These are phyloP conservation scores for Aureobasidium sp. DNA, from an alignment of 2,329 filamentous ascomycete species.

Conservation along the genomic window DNA sequence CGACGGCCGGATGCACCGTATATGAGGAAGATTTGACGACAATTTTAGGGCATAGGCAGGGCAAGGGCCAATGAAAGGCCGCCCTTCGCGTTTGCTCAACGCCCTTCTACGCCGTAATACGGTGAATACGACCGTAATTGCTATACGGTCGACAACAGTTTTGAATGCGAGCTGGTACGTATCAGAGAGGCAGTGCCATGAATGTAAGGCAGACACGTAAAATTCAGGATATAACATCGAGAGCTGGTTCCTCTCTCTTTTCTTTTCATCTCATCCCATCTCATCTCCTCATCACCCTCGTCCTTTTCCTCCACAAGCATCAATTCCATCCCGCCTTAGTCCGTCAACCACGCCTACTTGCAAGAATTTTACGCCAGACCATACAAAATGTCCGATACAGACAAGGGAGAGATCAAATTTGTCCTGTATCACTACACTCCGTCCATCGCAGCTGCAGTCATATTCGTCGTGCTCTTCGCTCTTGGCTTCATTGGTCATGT, in stretches of 20 bases:
- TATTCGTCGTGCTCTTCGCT: conserved; percentile 8
- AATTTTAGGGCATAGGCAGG: neutral
- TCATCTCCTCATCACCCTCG: neutral
- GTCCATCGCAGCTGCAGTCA: conserved; percentile 6
- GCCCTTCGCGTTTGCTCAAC: neutral
- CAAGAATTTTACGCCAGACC: neutral
- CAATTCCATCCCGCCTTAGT: neutral
- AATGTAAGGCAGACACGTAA: neutral
- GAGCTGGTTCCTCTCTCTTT: neutral
- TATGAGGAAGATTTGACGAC: neutral
- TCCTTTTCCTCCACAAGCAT: neutral
- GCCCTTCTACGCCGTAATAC: neutral
- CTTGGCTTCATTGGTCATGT: neutral
- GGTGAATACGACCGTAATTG: conserved; percentile 2
- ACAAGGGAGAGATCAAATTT: neutral
- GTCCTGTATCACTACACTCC: conserved; percentile 13
- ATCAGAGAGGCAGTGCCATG: neutral
- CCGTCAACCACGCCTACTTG: neutral
- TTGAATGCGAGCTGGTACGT: neutral
- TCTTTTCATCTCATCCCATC: neutral
- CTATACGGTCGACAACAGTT: conserved; percentile 5
- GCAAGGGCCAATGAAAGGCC: neutral
- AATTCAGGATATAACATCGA: neutral
- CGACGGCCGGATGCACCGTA: neutral
- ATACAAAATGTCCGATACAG: neutral